Base-by-base conservation (phyloP, 1,284 basidiomycete species). In the Termitomyces sp. region DNA sequence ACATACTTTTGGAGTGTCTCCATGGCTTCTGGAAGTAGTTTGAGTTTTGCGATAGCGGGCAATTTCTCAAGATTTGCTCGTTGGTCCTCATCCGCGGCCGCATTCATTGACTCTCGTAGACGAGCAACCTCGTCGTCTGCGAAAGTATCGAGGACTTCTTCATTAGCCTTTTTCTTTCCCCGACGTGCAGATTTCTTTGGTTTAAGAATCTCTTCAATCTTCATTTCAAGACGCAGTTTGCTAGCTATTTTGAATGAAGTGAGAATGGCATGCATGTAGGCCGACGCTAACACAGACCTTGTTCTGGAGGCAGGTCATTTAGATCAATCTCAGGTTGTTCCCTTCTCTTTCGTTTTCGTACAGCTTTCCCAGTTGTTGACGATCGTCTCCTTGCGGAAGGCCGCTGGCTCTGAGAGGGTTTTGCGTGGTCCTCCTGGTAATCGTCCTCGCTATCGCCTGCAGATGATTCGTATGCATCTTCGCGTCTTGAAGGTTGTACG, bases 1-100 rank as follows among this genome's bases (percentile, higher is more conserved):
- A 77, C 90, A 57, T 64, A 95, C 95, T 97, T 98, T 71, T 95
- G 90, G 55, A 99, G 75, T 3, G 92, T 88, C n/a, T 90, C 86
- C 77, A 97, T 89, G 14, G 97, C 96, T 62, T 90, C 86, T 14
- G 88, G 84, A 21, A 99, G 75, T 64, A 97, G 77, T 52, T 80
- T 83, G 30, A 98, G 80, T 72, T 99, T 99, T 49, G 84, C 77
- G 9, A 85, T 84, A 8, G 93, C 96, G 0, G 94, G 94, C n/a
- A 84, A 69, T 64, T 91, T 92, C 41, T 88, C 82, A 45, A 78
- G 71, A 68, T 97, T 96, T 4, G 91, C 82, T 48, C 85, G 80
- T 42, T 86, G 80, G 65, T 99, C 97, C 55, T 88, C 84, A 16
- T 90, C 86, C 0, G 91, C 94, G 1, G 96, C 97, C 7, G 75